Evolutionary conservation across 2,329 filamentous ascomycete species (phyloP).

Genomic region (Zymoseptoria crescenta): DNA sequence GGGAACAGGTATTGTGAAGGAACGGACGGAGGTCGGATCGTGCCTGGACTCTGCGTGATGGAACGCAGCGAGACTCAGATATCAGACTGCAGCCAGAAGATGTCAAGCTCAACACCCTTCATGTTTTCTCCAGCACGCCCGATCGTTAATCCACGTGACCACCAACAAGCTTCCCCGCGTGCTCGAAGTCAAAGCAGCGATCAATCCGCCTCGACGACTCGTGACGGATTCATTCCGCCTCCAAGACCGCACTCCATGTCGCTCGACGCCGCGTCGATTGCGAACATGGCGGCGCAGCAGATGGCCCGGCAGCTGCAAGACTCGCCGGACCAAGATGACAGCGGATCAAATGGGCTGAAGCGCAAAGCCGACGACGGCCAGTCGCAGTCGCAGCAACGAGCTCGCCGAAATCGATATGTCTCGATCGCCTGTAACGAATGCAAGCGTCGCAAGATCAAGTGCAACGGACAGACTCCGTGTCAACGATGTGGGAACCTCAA

Average conservation of each 20-base stretch:
- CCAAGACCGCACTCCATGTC: slow-evolving; percentile 1
- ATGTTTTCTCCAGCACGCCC: background rate
- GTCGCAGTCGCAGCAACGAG: slow-evolving; percentile 40
- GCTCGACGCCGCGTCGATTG: slow-evolving; percentile 11
- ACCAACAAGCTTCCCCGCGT: background rate
- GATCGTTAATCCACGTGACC: background rate
- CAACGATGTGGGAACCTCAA: slow-evolving; percentile 57
- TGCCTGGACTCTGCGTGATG: background rate
- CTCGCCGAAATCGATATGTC: slow-evolving; percentile 60
- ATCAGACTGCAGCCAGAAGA: background rate
- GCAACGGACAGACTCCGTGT: slow-evolving; percentile 58
- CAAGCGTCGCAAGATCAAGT: slow-evolving; percentile 60
- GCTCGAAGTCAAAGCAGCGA: background rate
- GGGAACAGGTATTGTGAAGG: background rate
- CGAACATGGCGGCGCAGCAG: slow-evolving; percentile 8
- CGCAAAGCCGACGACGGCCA: slow-evolving; percentile 38
- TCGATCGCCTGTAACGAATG: slow-evolving; percentile 61
- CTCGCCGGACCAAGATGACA: slow-evolving; percentile 8
- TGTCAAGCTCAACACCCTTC: background rate
- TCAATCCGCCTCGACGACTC: background rate
- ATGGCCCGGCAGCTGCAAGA: slow-evolving; percentile 14
- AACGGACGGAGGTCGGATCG: background rate
- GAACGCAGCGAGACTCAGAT: background rate
- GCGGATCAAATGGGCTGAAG: slow-evolving; percentile 27
- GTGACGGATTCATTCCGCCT: background rate